Percentiles rank a stretch among this genome's conserved stretches.
These are phyloP conservation scores for Miamiensis avidus DNA, from an alignment of 169 alveolate genomes.

Conservation along the genomic window DNA sequence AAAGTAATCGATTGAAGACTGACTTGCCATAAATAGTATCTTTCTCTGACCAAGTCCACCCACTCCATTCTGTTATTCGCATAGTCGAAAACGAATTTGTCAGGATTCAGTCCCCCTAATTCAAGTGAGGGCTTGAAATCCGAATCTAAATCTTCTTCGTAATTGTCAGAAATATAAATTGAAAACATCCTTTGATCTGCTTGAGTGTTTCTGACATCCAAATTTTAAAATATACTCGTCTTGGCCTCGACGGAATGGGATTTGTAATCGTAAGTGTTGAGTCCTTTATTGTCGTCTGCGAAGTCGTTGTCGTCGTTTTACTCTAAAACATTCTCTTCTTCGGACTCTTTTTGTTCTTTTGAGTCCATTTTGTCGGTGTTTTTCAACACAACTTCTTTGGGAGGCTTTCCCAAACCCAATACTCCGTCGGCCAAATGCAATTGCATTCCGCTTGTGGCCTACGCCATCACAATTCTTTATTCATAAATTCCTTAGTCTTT, in stretches of 20 bases:
- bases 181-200: background rate
- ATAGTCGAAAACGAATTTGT: no score
- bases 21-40: constrained; percentile 5
- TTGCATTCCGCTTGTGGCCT: constrained; percentile 12
- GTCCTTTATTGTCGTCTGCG: background rate
- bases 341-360: background rate
- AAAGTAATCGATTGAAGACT: background rate
- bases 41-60: background rate
- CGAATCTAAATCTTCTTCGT: background rate
- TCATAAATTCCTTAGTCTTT: background rate
- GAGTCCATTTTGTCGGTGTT: background rate
- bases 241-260: background rate
- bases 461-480: constrained; percentile 13
- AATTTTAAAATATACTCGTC: background rate
- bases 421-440: constrained; percentile 19
- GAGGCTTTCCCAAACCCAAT: constrained; percentile 6
- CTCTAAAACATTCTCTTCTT: constrained; percentile 5
- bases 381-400: background rate
- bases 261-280: background rate
- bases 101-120: background rate
- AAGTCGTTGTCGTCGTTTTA: background rate
- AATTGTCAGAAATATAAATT: background rate
- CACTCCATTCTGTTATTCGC: background rate
- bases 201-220: background rate
- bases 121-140: background rate